These are phyloP conservation scores for Agaricus subrufescens DNA, from an alignment of 768 basidiomycete species.

Conservation along the genomic window DNA sequence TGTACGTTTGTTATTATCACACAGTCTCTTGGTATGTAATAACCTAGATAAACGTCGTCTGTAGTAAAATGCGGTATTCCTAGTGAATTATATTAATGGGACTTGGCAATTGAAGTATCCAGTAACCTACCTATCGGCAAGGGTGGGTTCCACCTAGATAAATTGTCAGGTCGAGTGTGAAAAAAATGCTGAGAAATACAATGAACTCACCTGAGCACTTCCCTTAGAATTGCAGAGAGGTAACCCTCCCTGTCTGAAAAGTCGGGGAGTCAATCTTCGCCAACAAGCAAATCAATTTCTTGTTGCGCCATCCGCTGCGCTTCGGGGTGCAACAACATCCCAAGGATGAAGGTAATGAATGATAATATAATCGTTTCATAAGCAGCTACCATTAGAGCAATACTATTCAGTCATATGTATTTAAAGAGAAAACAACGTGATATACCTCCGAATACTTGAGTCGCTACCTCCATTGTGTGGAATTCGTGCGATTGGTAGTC, in stretches of 20 bases:
- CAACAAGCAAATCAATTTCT: slow-evolving; percentile 22
- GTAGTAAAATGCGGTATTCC: not conserved
- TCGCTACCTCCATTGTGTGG: not conserved
- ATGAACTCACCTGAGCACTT: slow-evolving; percentile 13
- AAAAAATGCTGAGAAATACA: not conserved
- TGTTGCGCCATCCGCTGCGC: slow-evolving; percentile 14
- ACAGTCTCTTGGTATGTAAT: not conserved
- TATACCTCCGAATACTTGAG: not conserved
- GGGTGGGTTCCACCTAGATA: not conserved
- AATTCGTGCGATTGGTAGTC: not conserved
- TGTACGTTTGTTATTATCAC: not conserved
- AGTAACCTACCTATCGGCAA: not conserved
- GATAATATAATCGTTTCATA: not conserved
- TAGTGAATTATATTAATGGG: not conserved
- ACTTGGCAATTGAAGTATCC: too few relatives aligned
- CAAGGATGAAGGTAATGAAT: not conserved
- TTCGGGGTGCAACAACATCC: slow-evolving; percentile 10
- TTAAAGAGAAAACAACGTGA: not conserved
- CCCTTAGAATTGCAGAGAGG: slow-evolving; percentile 15
- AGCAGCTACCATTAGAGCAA: not conserved
- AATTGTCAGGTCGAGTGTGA: not conserved
- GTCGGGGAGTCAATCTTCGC: slow-evolving; percentile 15
- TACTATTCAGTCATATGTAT: not conserved
- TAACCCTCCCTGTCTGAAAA: slow-evolving; percentile 18
- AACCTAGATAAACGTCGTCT: not conserved